Conservation (phyloP, 257 asterid species). For the Przewalskia tangutica region DNA sequence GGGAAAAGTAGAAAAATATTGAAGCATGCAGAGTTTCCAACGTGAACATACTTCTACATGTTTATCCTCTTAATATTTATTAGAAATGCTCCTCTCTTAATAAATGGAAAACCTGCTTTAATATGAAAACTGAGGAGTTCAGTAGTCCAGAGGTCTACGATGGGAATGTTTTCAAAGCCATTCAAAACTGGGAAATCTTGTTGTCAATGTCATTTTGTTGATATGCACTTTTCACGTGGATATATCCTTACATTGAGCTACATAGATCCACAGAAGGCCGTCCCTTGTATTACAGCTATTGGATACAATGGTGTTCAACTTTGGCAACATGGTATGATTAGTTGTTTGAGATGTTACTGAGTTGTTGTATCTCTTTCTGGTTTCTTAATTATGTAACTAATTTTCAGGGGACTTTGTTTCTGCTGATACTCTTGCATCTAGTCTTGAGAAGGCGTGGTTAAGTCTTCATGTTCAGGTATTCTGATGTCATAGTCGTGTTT, state of each 20-base stretch:
- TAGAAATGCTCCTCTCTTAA: background rate
- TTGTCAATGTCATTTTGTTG: background rate
- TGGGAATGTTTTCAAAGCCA: background rate
- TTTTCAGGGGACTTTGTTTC: constrained; percentile 55
- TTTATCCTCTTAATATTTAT: background rate
- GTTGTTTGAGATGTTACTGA: constrained; percentile 5
- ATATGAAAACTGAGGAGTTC: background rate
- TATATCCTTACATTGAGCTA: constrained; percentile 39
- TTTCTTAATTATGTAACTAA: background rate
- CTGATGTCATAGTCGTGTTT: constrained; percentile 2
- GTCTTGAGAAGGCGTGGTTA: constrained; percentile 85
- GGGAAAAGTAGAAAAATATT: background rate
- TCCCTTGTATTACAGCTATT: constrained; percentile 78
- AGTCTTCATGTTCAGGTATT: constrained; percentile 86
- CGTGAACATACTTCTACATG: background rate
- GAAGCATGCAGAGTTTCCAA: background rate
- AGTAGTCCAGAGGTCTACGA: background rate
- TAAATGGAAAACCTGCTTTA: background rate
- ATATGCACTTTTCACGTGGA: background rate
- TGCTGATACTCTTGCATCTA: constrained; percentile 65
- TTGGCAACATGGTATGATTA: constrained; percentile 63
- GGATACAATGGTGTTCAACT: constrained; percentile 75
- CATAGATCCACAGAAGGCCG: constrained; percentile 65
- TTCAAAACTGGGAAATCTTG: background rate
- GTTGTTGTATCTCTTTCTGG: background rate